These are phyloP conservation scores for Sphaerulina vaccinii DNA, from an alignment of 2,329 filamentous ascomycete genomes.

Conservation along the genomic window DNA sequence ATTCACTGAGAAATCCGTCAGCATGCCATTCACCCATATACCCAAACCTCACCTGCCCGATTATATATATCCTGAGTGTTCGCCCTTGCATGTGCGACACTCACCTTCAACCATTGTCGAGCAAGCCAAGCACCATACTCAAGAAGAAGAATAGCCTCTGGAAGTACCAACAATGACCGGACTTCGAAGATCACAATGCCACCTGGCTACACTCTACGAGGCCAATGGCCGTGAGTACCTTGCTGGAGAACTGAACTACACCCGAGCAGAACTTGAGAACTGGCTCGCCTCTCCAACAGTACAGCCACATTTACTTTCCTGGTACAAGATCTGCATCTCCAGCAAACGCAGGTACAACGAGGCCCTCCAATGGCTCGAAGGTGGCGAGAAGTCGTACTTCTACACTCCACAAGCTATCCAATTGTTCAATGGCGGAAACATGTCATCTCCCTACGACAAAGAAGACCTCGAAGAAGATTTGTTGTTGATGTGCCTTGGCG, in stretches of 20 bases:
- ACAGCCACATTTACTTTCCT: constrained; percentile 23
- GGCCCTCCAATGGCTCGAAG: constrained; percentile 26
- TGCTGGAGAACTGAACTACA: constrained; percentile 15
- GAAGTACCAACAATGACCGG: not conserved
- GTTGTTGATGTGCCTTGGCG: constrained; percentile 25
- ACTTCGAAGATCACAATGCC: constrained; percentile 21
- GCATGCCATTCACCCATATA: not conserved
- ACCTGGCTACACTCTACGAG: constrained; percentile 16
- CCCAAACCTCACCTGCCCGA: not conserved
- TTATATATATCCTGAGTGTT: not conserved
- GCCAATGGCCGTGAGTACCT: constrained; percentile 31
- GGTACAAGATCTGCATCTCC: constrained; percentile 27
- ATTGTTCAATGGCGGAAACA: constrained; percentile 25
- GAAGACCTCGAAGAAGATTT: constrained; percentile 26
- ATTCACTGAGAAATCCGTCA: not conserved
- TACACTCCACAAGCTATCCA: constrained; percentile 21
- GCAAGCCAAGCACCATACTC: not conserved
- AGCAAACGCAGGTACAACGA: constrained; percentile 23
- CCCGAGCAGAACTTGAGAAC: constrained; percentile 18
- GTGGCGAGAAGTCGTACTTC: constrained; percentile 23
- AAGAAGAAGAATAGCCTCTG: too few species aligned
- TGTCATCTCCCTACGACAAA: constrained; percentile 24
- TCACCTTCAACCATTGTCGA: not conserved
- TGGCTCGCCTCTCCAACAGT: constrained; percentile 26
- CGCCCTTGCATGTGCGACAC: not conserved